These are phyloP conservation scores for Backusella psychrophila DNA, from an alignment of 192 early-diverging fungal species.

Conservation along the genomic window DNA sequence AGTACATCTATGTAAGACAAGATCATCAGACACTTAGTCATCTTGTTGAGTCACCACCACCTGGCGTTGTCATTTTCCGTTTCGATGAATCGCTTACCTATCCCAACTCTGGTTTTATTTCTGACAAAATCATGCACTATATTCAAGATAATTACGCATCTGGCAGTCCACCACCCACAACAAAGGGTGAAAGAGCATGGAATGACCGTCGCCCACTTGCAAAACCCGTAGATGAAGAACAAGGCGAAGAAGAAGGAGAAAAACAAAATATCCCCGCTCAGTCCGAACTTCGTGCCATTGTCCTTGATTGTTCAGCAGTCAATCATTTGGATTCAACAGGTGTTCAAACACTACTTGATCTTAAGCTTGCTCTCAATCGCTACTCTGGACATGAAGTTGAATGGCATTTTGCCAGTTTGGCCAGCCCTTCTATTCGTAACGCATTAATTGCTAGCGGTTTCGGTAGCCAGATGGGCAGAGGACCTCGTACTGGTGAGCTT, in stretches of 20 bases:
- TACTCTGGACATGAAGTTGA: constrained; percentile 19
- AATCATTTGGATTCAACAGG: constrained; percentile 22
- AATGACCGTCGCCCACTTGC: constrained; percentile 17
- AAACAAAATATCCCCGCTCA: constrained; percentile 1
- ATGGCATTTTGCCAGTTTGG: constrained; percentile 29
- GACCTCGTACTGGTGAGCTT: constrained; percentile 18
- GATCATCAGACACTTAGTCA: constrained; percentile 16
- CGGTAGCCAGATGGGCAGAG: constrained; percentile 14
- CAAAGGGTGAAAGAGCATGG: constrained; percentile 24
- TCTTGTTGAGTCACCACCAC: constrained; percentile 20
- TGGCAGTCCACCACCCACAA: constrained; percentile 12
- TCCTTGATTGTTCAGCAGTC: constrained; percentile 25
- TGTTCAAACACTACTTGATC: constrained; percentile 15
- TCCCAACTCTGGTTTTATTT: constrained; percentile 28
- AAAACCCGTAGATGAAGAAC: not conserved
- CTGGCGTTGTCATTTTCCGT: constrained; percentile 28
- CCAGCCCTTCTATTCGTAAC: not conserved
- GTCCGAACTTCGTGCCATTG: constrained; percentile 14
- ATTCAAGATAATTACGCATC: constrained; percentile 10
- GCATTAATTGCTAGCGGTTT: constrained; percentile 21
- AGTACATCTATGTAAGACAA: constrained; percentile 24
- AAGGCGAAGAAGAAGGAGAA: not conserved
- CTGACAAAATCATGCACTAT: constrained; percentile 30
- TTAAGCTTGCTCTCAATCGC: not conserved
- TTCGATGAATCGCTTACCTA: constrained; percentile 31